A percentile compares a stretch with the other conserved stretches of the same genome.
Evolutionary conservation across 306 rosid species (phyloP).

Genomic region (Leucaena leucocephala): DNA sequence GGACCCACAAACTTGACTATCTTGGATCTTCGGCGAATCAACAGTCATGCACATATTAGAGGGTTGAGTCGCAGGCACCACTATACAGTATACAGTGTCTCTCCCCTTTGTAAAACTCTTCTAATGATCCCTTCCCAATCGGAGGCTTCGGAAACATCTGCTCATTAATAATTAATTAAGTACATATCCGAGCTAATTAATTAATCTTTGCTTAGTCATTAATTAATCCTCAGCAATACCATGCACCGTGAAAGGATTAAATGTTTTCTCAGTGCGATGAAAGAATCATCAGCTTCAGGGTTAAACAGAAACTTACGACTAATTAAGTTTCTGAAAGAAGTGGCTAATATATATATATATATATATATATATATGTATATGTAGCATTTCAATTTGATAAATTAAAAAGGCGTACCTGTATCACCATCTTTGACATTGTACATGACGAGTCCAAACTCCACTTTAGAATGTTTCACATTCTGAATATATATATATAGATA

Average conservation of each 20-base stretch:
- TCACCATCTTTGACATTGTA: background rate
- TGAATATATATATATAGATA: background rate
- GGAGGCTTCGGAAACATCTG: conserved; percentile 28
- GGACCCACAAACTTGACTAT: background rate
- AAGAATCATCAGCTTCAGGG: too few species aligned
- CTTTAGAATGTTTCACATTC: background rate
- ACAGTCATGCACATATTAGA: background rate
- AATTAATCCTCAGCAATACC: conserved; percentile 6
- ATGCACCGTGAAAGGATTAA: background rate
- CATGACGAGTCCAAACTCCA: conserved; percentile 11
- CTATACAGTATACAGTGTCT: conserved; percentile 31
- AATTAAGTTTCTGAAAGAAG: too few species aligned
- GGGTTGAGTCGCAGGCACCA: conserved; percentile 5
- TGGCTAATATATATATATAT: too few species aligned
- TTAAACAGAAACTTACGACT: too few species aligned
- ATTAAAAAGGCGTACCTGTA: background rate
- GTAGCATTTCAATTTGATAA: too few species aligned
- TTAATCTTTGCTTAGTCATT: background rate
- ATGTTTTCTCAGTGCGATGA: too few species aligned
- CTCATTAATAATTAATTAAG: too few species aligned
- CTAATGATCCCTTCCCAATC: background rate
- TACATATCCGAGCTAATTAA: too few species aligned
- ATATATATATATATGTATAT: too few species aligned
- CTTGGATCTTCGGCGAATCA: background rate
- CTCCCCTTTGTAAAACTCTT: background rate